Evolutionary conservation across 352 stramenopile genomes (phyloP), one percentile per base, ranked within the genome.

Genomic region (Phytophthora sp.): DNA sequence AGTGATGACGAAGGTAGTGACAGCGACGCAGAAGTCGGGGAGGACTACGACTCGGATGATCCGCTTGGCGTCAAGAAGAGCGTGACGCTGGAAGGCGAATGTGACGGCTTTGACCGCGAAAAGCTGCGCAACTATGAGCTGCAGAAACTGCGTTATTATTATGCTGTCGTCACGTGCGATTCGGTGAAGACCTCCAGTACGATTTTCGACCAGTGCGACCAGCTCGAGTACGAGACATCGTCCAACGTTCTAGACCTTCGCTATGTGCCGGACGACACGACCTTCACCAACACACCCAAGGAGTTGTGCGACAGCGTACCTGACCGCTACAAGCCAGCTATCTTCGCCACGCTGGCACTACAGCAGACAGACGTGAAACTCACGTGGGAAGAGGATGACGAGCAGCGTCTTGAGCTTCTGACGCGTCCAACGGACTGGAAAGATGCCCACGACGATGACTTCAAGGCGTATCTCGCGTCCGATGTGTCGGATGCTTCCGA

Each of bases 61-160:
- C 80, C 79, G 59, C 78, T 89, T 50, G 80, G 85, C 23, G 71
- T 89, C 13, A 91, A 85, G 73, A 83, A 84, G 59, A 85, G 61
- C 42, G 84, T 87, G 42, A 87, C 64, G 1, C 65, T 79, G 9
- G 80, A 78, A 52, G 73, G 77, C 44, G 76, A 84, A 18, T 64
- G 62, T 3, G 79, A 91, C 31, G 79, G 91, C 20, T 98, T 98
- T 65, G 93, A 99, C 76, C 76, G 79, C 26, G 96, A 99, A 76
- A 98, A 97, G 64, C 77, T 99, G 33, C 89, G 97, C 54, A 88
- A 89, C 31, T 99, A 99, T 76, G 97, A 99, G 72, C 82, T 98
- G 42, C 93, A 98, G 55, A 99, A 99, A 74, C 81, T 99, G 31
- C 93, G 96, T 63, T 99, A 99, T 76, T 99, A 99, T 70, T 99